phyloP scores from a whole-genome alignment of 2,329 filamentous ascomycete species.

The Hymenoscyphus infarciens region DNA sequence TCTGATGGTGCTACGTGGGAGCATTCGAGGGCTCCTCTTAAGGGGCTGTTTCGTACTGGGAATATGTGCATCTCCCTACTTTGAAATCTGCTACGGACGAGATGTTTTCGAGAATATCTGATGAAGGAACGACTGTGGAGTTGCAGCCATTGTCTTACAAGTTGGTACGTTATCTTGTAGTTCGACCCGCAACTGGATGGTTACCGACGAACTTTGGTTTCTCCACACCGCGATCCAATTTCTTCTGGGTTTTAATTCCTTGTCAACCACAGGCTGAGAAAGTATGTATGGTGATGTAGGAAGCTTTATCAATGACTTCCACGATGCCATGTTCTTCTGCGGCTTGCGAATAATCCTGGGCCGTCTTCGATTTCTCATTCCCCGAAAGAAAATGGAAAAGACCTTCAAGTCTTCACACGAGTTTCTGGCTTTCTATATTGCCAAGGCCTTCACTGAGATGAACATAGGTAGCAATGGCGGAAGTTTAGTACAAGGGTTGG shows the following conservation, averaged over 20 bases:
- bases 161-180: background rate
- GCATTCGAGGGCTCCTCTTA: slow-evolving; percentile 5
- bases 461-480: background rate
- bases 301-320: background rate
- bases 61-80: slow-evolving; percentile 2
- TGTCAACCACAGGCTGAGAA: background rate
- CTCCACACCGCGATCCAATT: slow-evolving; percentile 5
- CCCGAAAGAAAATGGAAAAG: background rate
- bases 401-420: background rate
- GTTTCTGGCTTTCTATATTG: background rate
- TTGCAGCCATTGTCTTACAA: background rate
- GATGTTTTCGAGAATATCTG: background rate
- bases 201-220: background rate
- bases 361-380: background rate
- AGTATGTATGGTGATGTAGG: background rate
- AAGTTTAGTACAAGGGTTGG: background rate
- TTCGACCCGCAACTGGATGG: too few relatives aligned
- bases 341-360: background rate
- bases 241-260: background rate
- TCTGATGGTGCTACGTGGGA: slow-evolving; percentile 5
- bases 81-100: background rate
- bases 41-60: background rate
- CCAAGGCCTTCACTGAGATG: background rate
- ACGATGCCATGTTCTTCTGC: background rate
- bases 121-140: slow-evolving; percentile 5